Base-by-base conservation (phyloP, 192 early-diverging fungal genomes). In the Spizellomyces punctatus region DNA sequence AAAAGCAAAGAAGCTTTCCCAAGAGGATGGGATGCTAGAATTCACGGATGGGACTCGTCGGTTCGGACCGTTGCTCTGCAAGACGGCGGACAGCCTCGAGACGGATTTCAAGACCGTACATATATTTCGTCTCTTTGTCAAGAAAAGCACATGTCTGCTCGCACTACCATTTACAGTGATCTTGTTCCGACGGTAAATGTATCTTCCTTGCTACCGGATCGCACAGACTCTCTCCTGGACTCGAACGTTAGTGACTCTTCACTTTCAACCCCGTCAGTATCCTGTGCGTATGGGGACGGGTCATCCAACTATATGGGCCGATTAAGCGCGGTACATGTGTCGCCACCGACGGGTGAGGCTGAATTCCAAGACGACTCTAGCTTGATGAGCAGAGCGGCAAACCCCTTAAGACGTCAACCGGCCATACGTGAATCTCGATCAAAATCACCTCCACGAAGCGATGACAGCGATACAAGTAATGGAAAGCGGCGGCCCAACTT, bases 1-100 rank as follows among this genome's bases (percentile, higher is more conserved):
- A 62, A 60, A 41, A 71, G 69, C 27, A 12, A 19, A 19, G 69
- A 60, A 17, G 69, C 69, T 0, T 71, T 71, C 44, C 57, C 69
- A 8, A 44, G 4, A 19, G 59, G 59, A 42, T 71, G 69, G 69
- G 69, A 71, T 50, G 36, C 59, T 46, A 36, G 46, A 41, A 12
- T 48, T 17, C 17, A 36, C 12, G 59, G n/a, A 19, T 2, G 17
- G 1, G 59, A 22, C 27, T 22, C 59, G 2, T 12, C 59, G 5
- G 14, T 22, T n/a, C 59, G 0, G 12, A 19, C 36, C 12, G 10
- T 19, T 12, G 12, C 59, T 1, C 17, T 61, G 12, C n/a, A 12
- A 19, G n/a, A 36, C 27, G 36, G 36, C 36, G 16, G 12, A 14
- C 22, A 14, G 27, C 59, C 36, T 16, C 59, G n/a, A 36, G 10